These are phyloP conservation scores for Pseudozyma thailandica DNA, from an alignment of 1,284 basidiomycete genomes.

Conservation along the genomic window DNA sequence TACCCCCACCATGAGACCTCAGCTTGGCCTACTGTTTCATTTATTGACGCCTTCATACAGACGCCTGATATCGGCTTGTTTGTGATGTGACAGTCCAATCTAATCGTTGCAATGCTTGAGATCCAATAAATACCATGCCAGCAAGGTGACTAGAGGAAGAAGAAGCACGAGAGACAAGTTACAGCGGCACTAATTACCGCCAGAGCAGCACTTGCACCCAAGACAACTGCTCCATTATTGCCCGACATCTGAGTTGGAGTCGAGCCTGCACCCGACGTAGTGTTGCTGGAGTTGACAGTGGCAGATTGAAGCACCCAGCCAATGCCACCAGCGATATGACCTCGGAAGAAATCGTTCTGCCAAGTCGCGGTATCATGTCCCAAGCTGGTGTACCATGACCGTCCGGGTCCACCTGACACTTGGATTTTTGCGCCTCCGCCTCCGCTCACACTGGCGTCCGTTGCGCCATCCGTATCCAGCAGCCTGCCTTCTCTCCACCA, in stretches of 20 bases:
- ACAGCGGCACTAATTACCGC: no score
- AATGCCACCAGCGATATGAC: conserved; percentile 79
- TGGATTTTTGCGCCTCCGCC: conserved; percentile 38
- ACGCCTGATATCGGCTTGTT: no score
- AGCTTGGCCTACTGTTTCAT: no score
- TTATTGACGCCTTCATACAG: no score
- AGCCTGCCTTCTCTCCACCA: conserved; percentile 80
- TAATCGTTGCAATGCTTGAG: no score
- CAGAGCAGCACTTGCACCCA: no score
- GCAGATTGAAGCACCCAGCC: conserved; percentile 75
- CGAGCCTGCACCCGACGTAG: background rate
- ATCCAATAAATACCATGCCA: no score
- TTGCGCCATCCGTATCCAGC: conserved; percentile 27
- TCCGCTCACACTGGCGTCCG: conserved; percentile 36
- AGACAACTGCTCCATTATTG: no score
- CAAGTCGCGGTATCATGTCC: conserved; percentile 78
- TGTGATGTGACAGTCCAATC: no score
- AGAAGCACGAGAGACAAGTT: background rate
- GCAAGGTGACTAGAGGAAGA: no score
- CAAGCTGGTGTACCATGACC: conserved; percentile 82
- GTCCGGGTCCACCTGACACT: conserved; percentile 71
- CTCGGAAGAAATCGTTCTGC: conserved; percentile 75
- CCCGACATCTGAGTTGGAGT: conserved; percentile 1
- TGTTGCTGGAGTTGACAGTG: conserved; percentile 12
- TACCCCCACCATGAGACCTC: no score